Conservation (phyloP, 2,329 filamentous ascomycete species). For the Eurotiales sp. region DNA sequence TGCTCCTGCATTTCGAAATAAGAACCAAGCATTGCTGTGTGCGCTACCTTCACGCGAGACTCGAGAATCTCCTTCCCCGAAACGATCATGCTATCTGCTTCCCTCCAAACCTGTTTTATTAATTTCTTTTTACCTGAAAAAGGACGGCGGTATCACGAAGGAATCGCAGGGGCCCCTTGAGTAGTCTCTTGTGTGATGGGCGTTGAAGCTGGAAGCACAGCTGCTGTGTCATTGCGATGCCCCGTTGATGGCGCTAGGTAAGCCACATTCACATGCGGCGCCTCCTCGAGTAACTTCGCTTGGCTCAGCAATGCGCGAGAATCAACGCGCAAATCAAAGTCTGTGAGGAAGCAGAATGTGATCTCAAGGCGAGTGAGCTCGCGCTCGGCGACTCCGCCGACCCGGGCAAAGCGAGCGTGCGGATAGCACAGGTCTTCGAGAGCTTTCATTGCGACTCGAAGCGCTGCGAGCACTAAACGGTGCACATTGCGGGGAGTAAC, state of each 20-base stretch:
- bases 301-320: slow-evolving; percentile 53
- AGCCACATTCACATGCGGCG: not conserved
- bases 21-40: not conserved
- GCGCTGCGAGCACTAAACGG: slow-evolving; percentile 74
- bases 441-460: slow-evolving; percentile 88
- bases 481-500: slow-evolving; percentile 84
- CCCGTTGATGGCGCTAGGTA: not conserved
- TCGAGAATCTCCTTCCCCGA: not conserved
- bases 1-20: not conserved
- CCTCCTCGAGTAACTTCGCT: slow-evolving; percentile 35
- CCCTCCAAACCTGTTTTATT: too few species aligned
- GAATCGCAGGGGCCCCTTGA: slow-evolving; percentile 1
- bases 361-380: slow-evolving; percentile 86
- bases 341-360: slow-evolving; percentile 80
- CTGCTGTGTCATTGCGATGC: not conserved
- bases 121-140: too few species aligned
- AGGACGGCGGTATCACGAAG: not conserved
- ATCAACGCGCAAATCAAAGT: slow-evolving; percentile 71
- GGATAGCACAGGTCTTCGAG: slow-evolving; percentile 89
- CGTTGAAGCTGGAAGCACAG: too few species aligned
- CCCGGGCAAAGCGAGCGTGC: slow-evolving; percentile 76
- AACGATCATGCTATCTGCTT: too few species aligned
- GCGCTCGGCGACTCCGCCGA: slow-evolving; percentile 78
- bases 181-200: not conserved
- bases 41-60: not conserved